phyloP scores from a whole-genome alignment of 2,329 filamentous ascomycete genomes.

The Calonectria pauciramosa region DNA sequence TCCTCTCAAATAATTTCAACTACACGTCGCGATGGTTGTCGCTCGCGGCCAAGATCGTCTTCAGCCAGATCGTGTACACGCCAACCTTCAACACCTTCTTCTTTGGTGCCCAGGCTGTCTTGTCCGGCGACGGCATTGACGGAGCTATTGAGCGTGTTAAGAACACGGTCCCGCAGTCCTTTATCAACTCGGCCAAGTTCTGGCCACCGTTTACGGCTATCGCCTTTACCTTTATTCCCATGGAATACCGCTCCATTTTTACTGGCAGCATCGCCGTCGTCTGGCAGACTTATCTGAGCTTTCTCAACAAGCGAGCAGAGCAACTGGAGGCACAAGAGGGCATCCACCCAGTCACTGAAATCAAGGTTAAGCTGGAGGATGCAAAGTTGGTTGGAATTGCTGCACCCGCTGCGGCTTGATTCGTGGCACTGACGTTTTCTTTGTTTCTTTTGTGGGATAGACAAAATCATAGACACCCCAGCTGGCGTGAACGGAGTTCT shows the following conservation, averaged over 20 bases:
- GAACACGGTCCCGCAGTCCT: constrained; percentile 81
- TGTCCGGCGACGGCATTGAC: constrained; percentile 75
- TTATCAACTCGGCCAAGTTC: constrained; percentile 85
- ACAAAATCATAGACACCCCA: constrained; percentile 11
- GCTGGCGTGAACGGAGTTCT: constrained; percentile 1
- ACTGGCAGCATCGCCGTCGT: constrained; percentile 84
- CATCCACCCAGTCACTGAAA: constrained; percentile 13
- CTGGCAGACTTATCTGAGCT: constrained; percentile 93
- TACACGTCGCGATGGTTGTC: constrained; percentile 80
- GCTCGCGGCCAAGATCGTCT: constrained; percentile 79
- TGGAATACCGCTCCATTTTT: constrained; percentile 86
- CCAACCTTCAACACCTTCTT: constrained; percentile 89
- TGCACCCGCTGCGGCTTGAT: constrained; percentile 17
- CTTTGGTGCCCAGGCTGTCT: constrained; percentile 82
- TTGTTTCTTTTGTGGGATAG: neutral
- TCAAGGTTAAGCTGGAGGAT: neutral
- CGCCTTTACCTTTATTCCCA: constrained; percentile 85
- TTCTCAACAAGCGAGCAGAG: constrained; percentile 82
- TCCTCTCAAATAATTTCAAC: constrained; percentile 86
- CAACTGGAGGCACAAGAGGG: constrained; percentile 35
- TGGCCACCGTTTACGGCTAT: constrained; percentile 92
- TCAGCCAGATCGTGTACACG: constrained; percentile 87
- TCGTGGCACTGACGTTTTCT: neutral
- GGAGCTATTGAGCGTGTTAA: constrained; percentile 80
- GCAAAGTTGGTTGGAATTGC: neutral